Base-by-base conservation (phyloP, 805 yeast species). In the Wickerhamiella brachini region DNA sequence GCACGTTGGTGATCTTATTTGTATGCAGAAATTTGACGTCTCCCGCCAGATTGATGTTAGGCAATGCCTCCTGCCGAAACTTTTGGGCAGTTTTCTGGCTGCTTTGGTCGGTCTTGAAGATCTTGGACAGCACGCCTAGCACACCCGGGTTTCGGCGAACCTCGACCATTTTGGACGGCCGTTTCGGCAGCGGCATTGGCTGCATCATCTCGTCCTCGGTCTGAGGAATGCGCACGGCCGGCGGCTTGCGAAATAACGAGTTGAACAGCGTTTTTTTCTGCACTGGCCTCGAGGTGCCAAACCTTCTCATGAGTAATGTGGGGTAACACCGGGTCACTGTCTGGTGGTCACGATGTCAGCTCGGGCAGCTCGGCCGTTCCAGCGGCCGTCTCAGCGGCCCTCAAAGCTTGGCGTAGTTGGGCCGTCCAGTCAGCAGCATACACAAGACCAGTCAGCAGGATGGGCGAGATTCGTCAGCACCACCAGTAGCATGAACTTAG, bases 1-100 rank as follows among this genome's bases (percentile, higher is more conserved):
- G 58, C n/a, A 59, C 54, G 44, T 53, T 55, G 13, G 68, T 60
- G 18, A 56, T 58, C 17, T 48, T 37, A 31, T 57, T 54, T 7
- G 62, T 54, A 37, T 53, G 53, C 44, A 59, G 52, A 45, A 51
- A 58, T 47, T 57, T 54, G 23, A 39, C 34, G 12, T 38, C 13
- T n/a, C 22, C 21, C 13, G 17, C 20, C 3, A 45, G 49, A 15
- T 48, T 41, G 18, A 45, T 45, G 37, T 45, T 45, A 5, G 41
- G 5, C 18, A 49, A 39, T 39, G 29, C 39, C 9, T 49, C 49
- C 37, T 41, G 29, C 17, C 52, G 49, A 18, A 24, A 41, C 7
- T 21, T n/a, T 17, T 45, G 45, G 23, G 49, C 49, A 23, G 43
- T 12, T 15, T 26, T 37, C 42, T 39, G 20, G 24, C 41, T 13